Percentiles rank a stretch among this genome's conserved stretches.
These are phyloP conservation scores for Claviceps purpurea DNA, from an alignment of 2,329 filamentous ascomycete species.

Conservation along the genomic window DNA sequence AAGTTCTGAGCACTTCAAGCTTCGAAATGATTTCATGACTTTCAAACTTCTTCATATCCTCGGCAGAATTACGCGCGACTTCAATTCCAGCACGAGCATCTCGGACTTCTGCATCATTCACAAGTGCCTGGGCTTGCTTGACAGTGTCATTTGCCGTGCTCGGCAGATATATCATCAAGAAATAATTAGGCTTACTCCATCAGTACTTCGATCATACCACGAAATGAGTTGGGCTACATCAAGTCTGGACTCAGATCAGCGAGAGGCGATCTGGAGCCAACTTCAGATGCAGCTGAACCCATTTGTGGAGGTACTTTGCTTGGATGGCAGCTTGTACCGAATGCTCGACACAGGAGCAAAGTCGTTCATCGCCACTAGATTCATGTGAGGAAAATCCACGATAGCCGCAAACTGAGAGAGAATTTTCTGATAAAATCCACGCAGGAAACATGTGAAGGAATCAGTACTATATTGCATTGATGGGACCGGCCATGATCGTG, in stretches of 20 bases:
- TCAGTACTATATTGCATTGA: conserved; percentile 15
- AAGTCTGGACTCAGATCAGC: conserved; percentile 4
- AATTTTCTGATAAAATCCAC: too few species aligned
- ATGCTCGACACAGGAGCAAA: conserved; percentile 11
- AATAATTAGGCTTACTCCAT: not conserved
- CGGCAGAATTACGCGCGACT: not conserved
- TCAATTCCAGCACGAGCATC: too few species aligned
- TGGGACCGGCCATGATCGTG: conserved; percentile 13
- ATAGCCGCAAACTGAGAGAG: too few species aligned
- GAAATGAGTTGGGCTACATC: not conserved
- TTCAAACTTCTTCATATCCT: not conserved
- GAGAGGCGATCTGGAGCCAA: conserved; percentile 9
- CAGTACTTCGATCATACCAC: not conserved
- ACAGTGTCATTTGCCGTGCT: not conserved
- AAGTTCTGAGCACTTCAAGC: not conserved
- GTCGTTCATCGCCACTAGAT: conserved; percentile 11
- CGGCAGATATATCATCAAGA: not conserved
- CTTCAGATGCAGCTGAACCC: conserved; percentile 8
- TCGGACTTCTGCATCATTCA: not conserved
- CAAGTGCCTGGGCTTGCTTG: not conserved
- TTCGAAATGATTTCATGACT: not conserved
- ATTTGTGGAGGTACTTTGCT: conserved; percentile 9
- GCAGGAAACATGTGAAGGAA: conserved; percentile 9
- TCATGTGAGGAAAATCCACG: conserved; percentile 11
- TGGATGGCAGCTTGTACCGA: conserved; percentile 10